These are phyloP conservation scores for Stylonectria norvegica DNA, from an alignment of 2,329 filamentous ascomycete species.

Conservation along the genomic window DNA sequence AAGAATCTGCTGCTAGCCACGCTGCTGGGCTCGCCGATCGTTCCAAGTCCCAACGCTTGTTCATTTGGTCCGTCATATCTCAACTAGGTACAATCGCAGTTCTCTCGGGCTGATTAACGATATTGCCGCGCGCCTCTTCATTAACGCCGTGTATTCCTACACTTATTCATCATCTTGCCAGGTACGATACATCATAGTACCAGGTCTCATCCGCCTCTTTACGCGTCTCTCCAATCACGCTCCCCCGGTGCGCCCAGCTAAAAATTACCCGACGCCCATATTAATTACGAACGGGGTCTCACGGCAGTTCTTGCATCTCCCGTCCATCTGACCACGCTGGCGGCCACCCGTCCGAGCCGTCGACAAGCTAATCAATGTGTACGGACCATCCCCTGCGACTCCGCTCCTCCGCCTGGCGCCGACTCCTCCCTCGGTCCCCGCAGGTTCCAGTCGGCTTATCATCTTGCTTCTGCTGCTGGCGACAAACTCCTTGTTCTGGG, in stretches of 20 bases:
- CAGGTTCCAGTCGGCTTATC: slow-evolving; percentile 17
- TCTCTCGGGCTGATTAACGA: too few relatives aligned
- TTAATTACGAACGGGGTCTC: too few relatives aligned
- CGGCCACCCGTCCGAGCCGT: neutral
- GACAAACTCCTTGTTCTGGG: neutral
- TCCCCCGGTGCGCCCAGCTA: too few relatives aligned
- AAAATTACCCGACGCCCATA: too few relatives aligned
- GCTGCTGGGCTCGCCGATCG: slow-evolving; percentile 11
- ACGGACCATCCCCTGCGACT: too few relatives aligned
- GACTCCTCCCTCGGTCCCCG: slow-evolving; percentile 4
- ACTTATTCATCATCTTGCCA: too few relatives aligned
- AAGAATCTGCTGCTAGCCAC: neutral
- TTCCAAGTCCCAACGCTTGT: slow-evolving; percentile 9
- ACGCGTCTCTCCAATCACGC: too few relatives aligned
- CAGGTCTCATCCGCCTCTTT: too few relatives aligned
- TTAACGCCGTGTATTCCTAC: too few relatives aligned
- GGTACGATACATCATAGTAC: too few relatives aligned
- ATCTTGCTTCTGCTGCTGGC: slow-evolving; percentile 7
- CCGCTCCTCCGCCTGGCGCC: neutral
- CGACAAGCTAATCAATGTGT: too few relatives aligned
- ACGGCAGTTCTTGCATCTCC: neutral
- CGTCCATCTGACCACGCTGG: neutral
- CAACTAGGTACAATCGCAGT: slow-evolving; percentile 22
- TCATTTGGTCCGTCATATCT: slow-evolving; percentile 15
- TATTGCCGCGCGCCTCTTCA: too few relatives aligned